Evolutionary conservation across 1,284 basidiomycete species (phyloP).

Genomic region (Papiliotrema terrestris): DNA sequence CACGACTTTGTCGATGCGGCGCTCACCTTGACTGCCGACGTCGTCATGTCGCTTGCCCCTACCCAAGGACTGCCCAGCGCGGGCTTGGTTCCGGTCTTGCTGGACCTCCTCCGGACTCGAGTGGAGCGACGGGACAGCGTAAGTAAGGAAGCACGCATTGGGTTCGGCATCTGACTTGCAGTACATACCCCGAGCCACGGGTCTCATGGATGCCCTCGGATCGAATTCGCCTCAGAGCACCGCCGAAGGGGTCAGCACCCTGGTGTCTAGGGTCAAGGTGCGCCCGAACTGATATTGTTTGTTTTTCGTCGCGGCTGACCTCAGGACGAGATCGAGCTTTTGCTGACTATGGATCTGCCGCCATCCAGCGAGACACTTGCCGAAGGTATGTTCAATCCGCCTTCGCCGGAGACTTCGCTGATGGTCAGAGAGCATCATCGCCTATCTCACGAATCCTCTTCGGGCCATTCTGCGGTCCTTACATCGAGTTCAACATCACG

Average conservation of each 20-base stretch:
- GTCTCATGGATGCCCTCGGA: conserved; percentile 75
- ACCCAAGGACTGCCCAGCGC: conserved; percentile 95
- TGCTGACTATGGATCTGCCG: not conserved
- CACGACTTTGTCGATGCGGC: conserved; percentile 82
- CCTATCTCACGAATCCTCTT: conserved; percentile 51
- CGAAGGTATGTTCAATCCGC: conserved; percentile 10
- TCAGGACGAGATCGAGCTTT: conserved; percentile 16
- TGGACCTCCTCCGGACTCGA: conserved; percentile 75
- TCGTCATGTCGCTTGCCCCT: conserved; percentile 77
- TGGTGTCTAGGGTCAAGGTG: conserved; percentile 83
- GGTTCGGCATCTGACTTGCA: conserved; percentile 7
- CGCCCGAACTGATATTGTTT: conserved; percentile 20
- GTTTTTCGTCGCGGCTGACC: conserved; percentile 6
- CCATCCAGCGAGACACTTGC: conserved; percentile 12
- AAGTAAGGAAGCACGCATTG: conserved; percentile 3
- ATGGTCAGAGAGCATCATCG: conserved; percentile 17
- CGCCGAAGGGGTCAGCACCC: conserved; percentile 75
- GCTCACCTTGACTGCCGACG: conserved; percentile 79
- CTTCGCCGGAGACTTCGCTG: not conserved
- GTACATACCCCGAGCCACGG: conserved; percentile 61
- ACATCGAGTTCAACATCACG: conserved; percentile 94
- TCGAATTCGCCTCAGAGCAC: conserved; percentile 52
- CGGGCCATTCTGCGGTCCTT: conserved; percentile 91
- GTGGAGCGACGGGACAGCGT: conserved; percentile 24
- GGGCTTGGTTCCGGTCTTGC: conserved; percentile 84